Evolutionary conservation across 768 basidiomycete species (phyloP).

Genomic region (Hortiboletus campestris): DNA sequence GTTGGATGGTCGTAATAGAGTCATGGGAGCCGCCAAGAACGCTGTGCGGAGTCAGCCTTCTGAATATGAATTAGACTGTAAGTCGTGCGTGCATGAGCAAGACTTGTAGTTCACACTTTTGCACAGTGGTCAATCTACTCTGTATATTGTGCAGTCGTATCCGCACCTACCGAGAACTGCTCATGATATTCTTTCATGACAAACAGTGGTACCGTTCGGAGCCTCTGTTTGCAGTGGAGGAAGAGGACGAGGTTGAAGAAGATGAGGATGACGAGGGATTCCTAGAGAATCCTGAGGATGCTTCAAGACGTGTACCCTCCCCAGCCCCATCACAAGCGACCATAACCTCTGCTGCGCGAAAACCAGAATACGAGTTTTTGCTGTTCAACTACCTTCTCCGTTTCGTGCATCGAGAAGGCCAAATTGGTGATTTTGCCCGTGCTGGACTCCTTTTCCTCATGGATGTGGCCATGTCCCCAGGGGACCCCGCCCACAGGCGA

Average conservation of each 20-base stretch:
- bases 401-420: slow-evolving; percentile 91
- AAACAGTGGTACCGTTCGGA: slow-evolving; percentile 84
- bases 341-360: slow-evolving; percentile 54
- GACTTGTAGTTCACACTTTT: slow-evolving; percentile 7
- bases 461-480: slow-evolving; percentile 93
- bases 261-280: slow-evolving; percentile 40
- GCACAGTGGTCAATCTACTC: slow-evolving; percentile 82
- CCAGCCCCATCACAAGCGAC: slow-evolving; percentile 63
- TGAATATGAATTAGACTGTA: slow-evolving; percentile 86
- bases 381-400: slow-evolving; percentile 94
- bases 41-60: slow-evolving; percentile 69
- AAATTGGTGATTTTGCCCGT: slow-evolving; percentile 90
- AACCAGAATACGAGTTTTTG: slow-evolving; percentile 91
- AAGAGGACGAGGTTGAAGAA: slow-evolving; percentile 65
- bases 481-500: slow-evolving; percentile 45
- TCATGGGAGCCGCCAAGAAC: slow-evolving; percentile 84
- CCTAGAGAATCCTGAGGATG: slow-evolving; percentile 2
- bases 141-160: slow-evolving; percentile 93
- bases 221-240: slow-evolving; percentile 71
- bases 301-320: slow-evolving; percentile 40
- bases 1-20: slow-evolving; percentile 68
- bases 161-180: slow-evolving; percentile 79
- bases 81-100: slow-evolving; percentile 29
- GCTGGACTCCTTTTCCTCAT: slow-evolving; percentile 91
- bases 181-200: slow-evolving; percentile 98